phyloP scores from a whole-genome alignment of 1,139 yeast genomes.

The Fermentozyma sake region DNA sequence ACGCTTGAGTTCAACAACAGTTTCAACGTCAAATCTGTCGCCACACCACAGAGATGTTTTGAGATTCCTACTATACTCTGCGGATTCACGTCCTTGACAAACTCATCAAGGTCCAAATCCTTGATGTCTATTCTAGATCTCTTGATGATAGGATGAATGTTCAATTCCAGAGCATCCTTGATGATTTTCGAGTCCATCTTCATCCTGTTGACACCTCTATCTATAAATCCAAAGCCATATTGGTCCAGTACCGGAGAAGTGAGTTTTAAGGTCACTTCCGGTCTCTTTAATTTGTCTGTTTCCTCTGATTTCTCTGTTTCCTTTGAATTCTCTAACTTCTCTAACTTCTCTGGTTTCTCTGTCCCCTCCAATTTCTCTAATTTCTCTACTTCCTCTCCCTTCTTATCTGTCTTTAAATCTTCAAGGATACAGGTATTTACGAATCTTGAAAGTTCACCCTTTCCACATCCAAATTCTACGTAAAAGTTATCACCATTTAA shows the following conservation, averaged over 20 bases:
- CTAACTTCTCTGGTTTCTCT: no score
- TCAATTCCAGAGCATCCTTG: conserved; percentile 42
- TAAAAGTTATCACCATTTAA: conserved; percentile 38
- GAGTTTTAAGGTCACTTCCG: neutral
- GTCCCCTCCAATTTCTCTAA: neutral
- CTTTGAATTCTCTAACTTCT: neutral
- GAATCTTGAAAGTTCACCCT: conserved; percentile 76
- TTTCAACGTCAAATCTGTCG: conserved; percentile 78
- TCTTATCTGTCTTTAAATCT: conserved; percentile 15
- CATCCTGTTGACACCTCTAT: conserved; percentile 73
- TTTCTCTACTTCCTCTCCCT: neutral
- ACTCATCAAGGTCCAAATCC: conserved; percentile 54
- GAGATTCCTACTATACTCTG: conserved; percentile 57
- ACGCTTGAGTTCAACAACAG: conserved; percentile 50
- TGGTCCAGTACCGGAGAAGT: no score
- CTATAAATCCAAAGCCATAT: conserved; percentile 60
- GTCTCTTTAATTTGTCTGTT: neutral
- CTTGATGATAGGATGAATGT: conserved; percentile 31
- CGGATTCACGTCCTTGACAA: conserved; percentile 27
- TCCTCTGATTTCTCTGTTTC: neutral
- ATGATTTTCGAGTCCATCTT: conserved; percentile 69
- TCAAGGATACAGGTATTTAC: conserved; percentile 45
- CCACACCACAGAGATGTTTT: conserved; percentile 90
- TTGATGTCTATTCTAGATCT: conserved; percentile 74
- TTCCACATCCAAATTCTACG: conserved; percentile 87